phyloP scores from a whole-genome alignment of 2,329 filamentous ascomycete species.

The Orbilia blumenaviensis region DNA sequence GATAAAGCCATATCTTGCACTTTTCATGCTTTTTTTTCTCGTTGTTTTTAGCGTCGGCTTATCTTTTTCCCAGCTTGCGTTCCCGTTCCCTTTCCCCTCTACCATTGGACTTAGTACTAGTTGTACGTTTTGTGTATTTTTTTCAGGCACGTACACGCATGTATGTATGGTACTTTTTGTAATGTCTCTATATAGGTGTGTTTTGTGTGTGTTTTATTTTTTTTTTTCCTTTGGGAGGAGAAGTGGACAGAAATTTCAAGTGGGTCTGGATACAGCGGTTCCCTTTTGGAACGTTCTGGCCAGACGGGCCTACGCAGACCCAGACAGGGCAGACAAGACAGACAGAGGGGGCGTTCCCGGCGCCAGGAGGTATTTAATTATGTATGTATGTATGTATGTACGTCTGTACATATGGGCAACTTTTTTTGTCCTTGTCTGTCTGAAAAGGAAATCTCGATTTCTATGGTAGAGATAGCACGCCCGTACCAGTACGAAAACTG shows the following conservation, averaged over 20 bases:
- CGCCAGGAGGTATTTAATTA: background rate
- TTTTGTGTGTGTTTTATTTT: background rate
- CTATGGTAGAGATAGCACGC: no score
- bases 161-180: background rate
- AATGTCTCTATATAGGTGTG: no score
- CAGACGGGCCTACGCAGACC: no score
- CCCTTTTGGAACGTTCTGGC: slow-evolving; percentile 20
- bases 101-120: no score
- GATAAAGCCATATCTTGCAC: no score
- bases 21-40: background rate
- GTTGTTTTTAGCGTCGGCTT: no score
- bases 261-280: slow-evolving; percentile 15
- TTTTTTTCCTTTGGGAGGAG: background rate
- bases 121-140: background rate
- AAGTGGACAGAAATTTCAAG: slow-evolving; percentile 1
- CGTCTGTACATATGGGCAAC: background rate
- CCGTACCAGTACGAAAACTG: slow-evolving; percentile 6
- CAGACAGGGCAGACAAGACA: no score
- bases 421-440: background rate
- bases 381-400: background rate
- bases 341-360: slow-evolving; percentile 10
- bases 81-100: no score
- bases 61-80: no score
- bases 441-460: background rate
- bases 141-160: no score